Evolutionary conservation across 441 rosid species (phyloP), one percentile per base, ranked within the genome.

Genomic region (Brassica balearica): DNA sequence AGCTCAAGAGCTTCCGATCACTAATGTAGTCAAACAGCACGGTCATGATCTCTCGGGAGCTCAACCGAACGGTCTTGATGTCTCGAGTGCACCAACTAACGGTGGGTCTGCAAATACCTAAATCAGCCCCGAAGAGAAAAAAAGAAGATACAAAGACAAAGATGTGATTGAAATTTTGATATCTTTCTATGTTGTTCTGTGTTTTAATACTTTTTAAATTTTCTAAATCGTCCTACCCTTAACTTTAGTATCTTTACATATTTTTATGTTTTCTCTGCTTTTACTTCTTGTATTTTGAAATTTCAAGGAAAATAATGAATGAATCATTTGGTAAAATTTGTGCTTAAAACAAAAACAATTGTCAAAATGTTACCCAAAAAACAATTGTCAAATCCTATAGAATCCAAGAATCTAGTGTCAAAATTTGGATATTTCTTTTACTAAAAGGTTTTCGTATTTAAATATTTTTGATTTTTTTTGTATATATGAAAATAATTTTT

Each of bases 1-100:
- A 38, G 15, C 32, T 8, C 82, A 66, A 8, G 90, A 90, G 78
- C 80, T 92, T 81, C 97, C 95, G 0, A 67, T 88, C 59, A 84
- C 84, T 46, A 82, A 82, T 22, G 34, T 8, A 68, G 70, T 73
- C 48, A 87, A 77, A 73, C 79, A 71, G 20, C 9, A 55, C 60
- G 23, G 60, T 55, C 60, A 55, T 55, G 60, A 15, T 55, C 23
- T 55, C 60, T 55, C 60, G 22, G 60, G 20, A 55, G 22, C 60
- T 7, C 60, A 9, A 60, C 23, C 6, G 12, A 82, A 69, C 55
- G 69, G 67, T 81, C 67, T 6, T 0, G 71, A 80, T 71, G 77
- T 48, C 10, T 8, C 58, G 19, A 43, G 64, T 10, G 73, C 29
- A 69, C 64, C 76, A n/a, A 15, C 43, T 11, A 67, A 67, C 19